Evolutionary conservation across 805 yeast species (phyloP).

Genomic region (Clavispora carvajalis): DNA sequence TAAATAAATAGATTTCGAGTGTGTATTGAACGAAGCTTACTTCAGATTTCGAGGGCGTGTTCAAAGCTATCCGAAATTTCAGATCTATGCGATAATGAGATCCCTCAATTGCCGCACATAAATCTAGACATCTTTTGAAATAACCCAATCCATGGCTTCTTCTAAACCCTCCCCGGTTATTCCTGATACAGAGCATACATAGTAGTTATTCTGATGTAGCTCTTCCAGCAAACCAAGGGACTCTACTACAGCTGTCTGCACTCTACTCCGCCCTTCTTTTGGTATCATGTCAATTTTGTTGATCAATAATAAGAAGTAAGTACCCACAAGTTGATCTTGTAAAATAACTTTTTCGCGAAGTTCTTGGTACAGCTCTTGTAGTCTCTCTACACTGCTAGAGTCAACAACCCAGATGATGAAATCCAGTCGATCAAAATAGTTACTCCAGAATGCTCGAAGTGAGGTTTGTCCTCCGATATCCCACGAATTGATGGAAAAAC

Average conservation of each 20-base stretch:
- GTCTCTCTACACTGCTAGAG: slow-evolving; percentile 51
- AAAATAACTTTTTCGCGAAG: slow-evolving; percentile 51
- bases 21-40: too few species aligned
- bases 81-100: too few species aligned
- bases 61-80: too few species aligned
- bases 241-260: slow-evolving; percentile 6
- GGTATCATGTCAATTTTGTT: slow-evolving; percentile 67
- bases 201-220: slow-evolving; percentile 20
- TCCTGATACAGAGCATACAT: slow-evolving; percentile 30
- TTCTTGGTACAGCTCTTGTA: slow-evolving; percentile 62
- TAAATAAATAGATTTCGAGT: neutral
- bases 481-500: slow-evolving; percentile 61
- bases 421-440: slow-evolving; percentile 78
- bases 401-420: slow-evolving; percentile 86
- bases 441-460: slow-evolving; percentile 54
- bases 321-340: slow-evolving; percentile 68
- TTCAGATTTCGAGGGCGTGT: too few species aligned
- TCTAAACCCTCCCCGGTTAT: slow-evolving; percentile 27
- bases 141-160: slow-evolving; percentile 24
- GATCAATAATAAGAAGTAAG: slow-evolving; percentile 60
- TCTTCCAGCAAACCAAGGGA: slow-evolving; percentile 9
- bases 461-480: slow-evolving; percentile 71
- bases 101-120: neutral
- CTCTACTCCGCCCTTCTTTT: slow-evolving; percentile 16
- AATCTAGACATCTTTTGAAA: slow-evolving; percentile 1